phyloP scores from a whole-genome alignment of 768 basidiomycete species.

The Agaricus blazei region DNA sequence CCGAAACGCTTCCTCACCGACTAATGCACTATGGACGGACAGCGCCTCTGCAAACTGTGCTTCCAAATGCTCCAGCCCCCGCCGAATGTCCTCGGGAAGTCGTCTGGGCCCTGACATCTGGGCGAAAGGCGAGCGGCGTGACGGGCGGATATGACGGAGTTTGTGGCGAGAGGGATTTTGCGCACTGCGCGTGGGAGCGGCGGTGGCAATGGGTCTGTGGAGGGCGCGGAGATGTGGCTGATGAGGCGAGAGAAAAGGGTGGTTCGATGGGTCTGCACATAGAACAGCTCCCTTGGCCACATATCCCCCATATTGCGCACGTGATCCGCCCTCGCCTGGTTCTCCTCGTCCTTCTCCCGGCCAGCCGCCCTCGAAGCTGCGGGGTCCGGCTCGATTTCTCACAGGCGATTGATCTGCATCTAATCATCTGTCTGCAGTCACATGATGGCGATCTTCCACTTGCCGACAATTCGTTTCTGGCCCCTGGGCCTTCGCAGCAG shows the following conservation, averaged over 20 bases:
- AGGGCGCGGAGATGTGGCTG: not conserved
- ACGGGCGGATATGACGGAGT: not conserved
- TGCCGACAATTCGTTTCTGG: too few species aligned
- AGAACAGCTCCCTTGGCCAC: conserved; percentile 2
- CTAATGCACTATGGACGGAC: conserved; percentile 7
- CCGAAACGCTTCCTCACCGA: not conserved
- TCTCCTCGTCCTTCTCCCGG: not conserved
- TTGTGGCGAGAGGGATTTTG: not conserved
- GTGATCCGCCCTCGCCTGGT: conserved; percentile 1
- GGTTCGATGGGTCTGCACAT: conserved; percentile 5
- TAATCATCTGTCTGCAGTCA: too few species aligned
- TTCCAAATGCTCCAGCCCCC: conserved; percentile 7
- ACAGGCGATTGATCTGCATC: too few species aligned
- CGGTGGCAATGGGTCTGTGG: not conserved
- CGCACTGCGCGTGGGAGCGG: not conserved
- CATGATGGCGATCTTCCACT: too few species aligned
- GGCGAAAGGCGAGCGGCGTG: not conserved
- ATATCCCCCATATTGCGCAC: conserved; percentile 1
- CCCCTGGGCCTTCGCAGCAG: too few species aligned
- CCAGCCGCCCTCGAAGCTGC: too few species aligned
- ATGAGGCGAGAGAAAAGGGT: conserved; percentile 1
- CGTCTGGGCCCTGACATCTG: conserved; percentile 1
- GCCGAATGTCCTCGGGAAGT: conserved; percentile 5
- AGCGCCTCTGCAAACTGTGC: conserved; percentile 10
- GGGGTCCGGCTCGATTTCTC: too few species aligned